Evolutionary conservation across 768 basidiomycete species (phyloP).

Genomic region (Hypholoma fasciculare): DNA sequence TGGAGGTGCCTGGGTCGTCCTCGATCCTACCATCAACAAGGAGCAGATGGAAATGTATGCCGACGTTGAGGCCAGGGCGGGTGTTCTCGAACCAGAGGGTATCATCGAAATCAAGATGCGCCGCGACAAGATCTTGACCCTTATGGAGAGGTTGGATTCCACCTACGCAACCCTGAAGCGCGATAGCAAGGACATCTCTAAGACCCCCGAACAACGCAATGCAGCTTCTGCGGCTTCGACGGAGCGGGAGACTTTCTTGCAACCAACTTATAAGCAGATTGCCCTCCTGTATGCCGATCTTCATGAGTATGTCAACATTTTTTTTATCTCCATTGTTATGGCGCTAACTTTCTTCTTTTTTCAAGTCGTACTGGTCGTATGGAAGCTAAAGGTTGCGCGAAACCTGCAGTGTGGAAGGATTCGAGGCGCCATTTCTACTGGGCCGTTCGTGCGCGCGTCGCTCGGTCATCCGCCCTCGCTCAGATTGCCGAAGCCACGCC

Average conservation of each 20-base stretch:
- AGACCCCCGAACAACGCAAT: slow-evolving; percentile 73
- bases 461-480: slow-evolving; percentile 62
- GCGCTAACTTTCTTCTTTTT: slow-evolving; percentile 8
- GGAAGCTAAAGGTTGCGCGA: slow-evolving; percentile 97
- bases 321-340: neutral
- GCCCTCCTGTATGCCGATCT: slow-evolving; percentile 94
- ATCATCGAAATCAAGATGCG: slow-evolving; percentile 98
- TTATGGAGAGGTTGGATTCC: slow-evolving; percentile 94
- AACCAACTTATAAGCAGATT: slow-evolving; percentile 92
- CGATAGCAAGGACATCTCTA: slow-evolving; percentile 73
- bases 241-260: slow-evolving; percentile 75
- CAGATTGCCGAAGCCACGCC: slow-evolving; percentile 73
- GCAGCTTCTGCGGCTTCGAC: slow-evolving; percentile 67
- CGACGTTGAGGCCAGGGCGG: slow-evolving; percentile 92
- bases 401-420: slow-evolving; percentile 83
- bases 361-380: slow-evolving; percentile 88
- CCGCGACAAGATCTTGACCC: slow-evolving; percentile 82
- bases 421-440: slow-evolving; percentile 93
- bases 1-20: slow-evolving; percentile 98
- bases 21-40: slow-evolving; percentile 96
- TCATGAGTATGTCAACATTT: slow-evolving; percentile 71
- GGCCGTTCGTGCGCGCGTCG: slow-evolving; percentile 83
- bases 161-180: slow-evolving; percentile 81
- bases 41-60: slow-evolving; percentile 99
- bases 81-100: slow-evolving; percentile 96